Base-by-base conservation (phyloP, 345 rosid genomes). In the Corymbia maculata region DNA sequence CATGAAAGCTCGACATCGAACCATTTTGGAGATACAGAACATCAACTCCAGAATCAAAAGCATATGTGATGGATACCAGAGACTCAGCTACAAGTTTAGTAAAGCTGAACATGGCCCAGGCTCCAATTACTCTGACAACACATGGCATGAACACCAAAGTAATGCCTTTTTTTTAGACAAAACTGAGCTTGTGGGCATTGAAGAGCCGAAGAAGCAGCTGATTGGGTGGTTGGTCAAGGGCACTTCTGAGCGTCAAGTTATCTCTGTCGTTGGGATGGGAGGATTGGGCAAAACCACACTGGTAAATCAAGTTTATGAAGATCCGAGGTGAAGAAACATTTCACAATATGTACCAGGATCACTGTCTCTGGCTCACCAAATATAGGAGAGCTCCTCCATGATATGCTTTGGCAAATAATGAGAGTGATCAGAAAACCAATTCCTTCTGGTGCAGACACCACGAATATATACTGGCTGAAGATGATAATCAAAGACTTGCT, bases 281-380 rank as follows among this genome's bases (percentile, higher is more conserved):
- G 94, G 94, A 1, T 45, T 92, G 51, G 93, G 94, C 15, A 93
- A 93, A 53, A 92, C 93, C 50, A 93, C 93, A 8, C 57, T 93
- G 61, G 93, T 87, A 11, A 93, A 90, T 87, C 92, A 92, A 87
- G 93, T 91, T 4, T 92, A 91, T 15, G 93, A 92, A 21, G 90
- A 88, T 50, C 49, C 59, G 88, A 30, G 15, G 91, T 92, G 51
- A 88, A 85, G 88, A 87, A 88, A n/a, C 90, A 89, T 55, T 93
- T 92, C 66, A 66, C 50, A 1, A 52, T 85, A 12, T 88, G 59
- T 52, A 93, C 91, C 82, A 92, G 87, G 92, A 90, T 91, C 88
- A 90, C 87, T 13, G 87, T 92, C 51, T 92, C 93, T 16, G 52
- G 88, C 64, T 88, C 90, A 4, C 88, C 85, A 47, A 57, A 88